phyloP scores from a whole-genome alignment of 768 basidiomycete genomes.

The Bullera alba region DNA sequence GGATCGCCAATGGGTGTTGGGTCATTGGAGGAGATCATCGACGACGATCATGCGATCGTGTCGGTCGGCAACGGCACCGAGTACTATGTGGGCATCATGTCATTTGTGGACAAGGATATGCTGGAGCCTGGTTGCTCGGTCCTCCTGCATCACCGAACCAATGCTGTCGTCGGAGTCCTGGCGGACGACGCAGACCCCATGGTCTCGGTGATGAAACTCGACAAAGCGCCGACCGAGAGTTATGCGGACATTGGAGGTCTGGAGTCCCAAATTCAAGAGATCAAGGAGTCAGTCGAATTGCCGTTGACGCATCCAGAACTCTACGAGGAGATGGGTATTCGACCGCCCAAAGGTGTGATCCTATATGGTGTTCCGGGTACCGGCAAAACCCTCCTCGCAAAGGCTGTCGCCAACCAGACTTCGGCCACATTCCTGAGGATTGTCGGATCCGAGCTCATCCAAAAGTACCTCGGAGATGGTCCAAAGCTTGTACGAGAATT shows the following conservation, averaged over 20 bases:
- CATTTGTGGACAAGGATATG: conserved; percentile 94
- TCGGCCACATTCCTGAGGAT: conserved; percentile 96
- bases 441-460: conserved; percentile 95
- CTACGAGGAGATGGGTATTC: conserved; percentile 99
- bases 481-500: conserved; percentile 95
- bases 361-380: conserved; percentile 97
- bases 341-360: conserved; percentile 99
- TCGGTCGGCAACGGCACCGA: conserved; percentile 90
- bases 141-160: conserved; percentile 89
- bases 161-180: conserved; percentile 88
- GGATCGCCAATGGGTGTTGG: conserved; percentile 98
- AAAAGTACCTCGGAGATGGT: conserved; percentile 98
- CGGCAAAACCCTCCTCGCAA: conserved; percentile 94
- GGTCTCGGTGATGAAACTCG: conserved; percentile 97
- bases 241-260: conserved; percentile 98
- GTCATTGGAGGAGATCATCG: conserved; percentile 79
- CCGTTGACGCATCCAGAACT: conserved; percentile 95
- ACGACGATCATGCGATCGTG: conserved; percentile 69
- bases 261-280: conserved; percentile 95
- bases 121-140: conserved; percentile 95
- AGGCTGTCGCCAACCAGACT: conserved; percentile 96
- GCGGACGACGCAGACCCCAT: conserved; percentile 92
- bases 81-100: conserved; percentile 95
- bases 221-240: conserved; percentile 97
- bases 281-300: conserved; percentile 99